These are phyloP conservation scores for Arthrocladium fulminans DNA, from an alignment of 2,329 filamentous ascomycete species.

Conservation along the genomic window DNA sequence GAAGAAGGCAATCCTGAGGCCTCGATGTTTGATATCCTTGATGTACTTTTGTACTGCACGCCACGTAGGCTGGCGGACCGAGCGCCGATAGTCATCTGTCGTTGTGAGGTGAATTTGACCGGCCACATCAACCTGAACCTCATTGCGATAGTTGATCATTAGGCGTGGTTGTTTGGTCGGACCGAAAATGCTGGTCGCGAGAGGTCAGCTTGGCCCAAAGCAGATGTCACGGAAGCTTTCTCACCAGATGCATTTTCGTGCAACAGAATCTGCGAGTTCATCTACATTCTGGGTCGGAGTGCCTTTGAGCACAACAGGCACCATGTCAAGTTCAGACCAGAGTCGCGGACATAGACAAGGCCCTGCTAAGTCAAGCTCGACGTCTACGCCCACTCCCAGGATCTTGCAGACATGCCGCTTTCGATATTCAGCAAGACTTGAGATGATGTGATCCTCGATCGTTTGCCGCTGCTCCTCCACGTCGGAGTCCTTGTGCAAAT, in stretches of 20 bases:
- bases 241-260: conserved; percentile 66
- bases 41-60: conserved; percentile 55
- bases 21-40: conserved; percentile 52
- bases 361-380: conserved; percentile 49
- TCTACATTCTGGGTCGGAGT: conserved; percentile 53
- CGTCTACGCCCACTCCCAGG: conserved; percentile 62
- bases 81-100: conserved; percentile 50
- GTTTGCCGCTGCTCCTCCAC: conserved; percentile 8
- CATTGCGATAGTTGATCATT: conserved; percentile 55
- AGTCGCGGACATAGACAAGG: conserved; percentile 60
- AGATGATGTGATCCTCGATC: conserved; percentile 16
- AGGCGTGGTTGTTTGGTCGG: conserved; percentile 62
- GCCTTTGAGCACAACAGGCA: conserved; percentile 56
- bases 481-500: conserved; percentile 13
- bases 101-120: conserved; percentile 55
- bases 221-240: conserved; percentile 23
- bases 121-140: conserved; percentile 61
- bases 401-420: conserved; percentile 50
- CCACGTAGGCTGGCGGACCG: conserved; percentile 57
- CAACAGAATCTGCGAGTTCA: conserved; percentile 74
- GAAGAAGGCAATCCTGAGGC: conserved; percentile 67
- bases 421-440: conserved; percentile 12
- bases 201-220: conserved; percentile 1
- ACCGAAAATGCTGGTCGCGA: conserved; percentile 53
- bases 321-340: conserved; percentile 68